phyloP scores from a whole-genome alignment of 2,329 filamentous ascomycete genomes.

The Fusarium sacchari region DNA sequence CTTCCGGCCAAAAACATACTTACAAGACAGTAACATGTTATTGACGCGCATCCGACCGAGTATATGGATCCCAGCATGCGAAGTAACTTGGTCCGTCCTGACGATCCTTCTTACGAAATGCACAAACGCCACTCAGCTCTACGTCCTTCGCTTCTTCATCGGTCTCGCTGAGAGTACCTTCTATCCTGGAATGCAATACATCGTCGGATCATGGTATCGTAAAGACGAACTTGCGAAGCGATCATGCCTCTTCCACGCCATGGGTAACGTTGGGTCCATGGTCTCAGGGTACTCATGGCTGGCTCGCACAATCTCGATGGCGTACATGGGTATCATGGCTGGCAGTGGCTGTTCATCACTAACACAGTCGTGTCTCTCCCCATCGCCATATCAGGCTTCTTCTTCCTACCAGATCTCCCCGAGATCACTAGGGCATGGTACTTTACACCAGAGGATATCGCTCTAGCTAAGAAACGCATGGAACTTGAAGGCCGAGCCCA shows the following conservation, averaged over 20 bases:
- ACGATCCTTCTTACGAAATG: constrained; percentile 44
- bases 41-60: constrained; percentile 52
- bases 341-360: constrained; percentile 54
- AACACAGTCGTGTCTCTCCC: constrained; percentile 50
- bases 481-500: constrained; percentile 57
- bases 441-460: constrained; percentile 41
- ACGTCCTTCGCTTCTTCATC: constrained; percentile 56
- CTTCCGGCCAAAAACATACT: too few relatives aligned
- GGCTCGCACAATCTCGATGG: constrained; percentile 55
- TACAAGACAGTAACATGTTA: constrained; percentile 45
- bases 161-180: constrained; percentile 53
- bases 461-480: constrained; percentile 45
- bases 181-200: constrained; percentile 53
- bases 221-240: constrained; percentile 56
- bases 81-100: constrained; percentile 43
- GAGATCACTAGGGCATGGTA: constrained; percentile 45
- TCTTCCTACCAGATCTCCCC: constrained; percentile 47
- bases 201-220: constrained; percentile 57
- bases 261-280: constrained; percentile 44
- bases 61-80: constrained; percentile 54
- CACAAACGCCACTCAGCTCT: constrained; percentile 50
- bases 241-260: constrained; percentile 54
- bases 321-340: constrained; percentile 58
- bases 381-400: constrained; percentile 47
- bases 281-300: constrained; percentile 49